Percentiles rank a stretch among this genome's conserved stretches.
Conservation (phyloP, 225 moss, liverwort and hornwort species). For the Bryum argenteum region DNA sequence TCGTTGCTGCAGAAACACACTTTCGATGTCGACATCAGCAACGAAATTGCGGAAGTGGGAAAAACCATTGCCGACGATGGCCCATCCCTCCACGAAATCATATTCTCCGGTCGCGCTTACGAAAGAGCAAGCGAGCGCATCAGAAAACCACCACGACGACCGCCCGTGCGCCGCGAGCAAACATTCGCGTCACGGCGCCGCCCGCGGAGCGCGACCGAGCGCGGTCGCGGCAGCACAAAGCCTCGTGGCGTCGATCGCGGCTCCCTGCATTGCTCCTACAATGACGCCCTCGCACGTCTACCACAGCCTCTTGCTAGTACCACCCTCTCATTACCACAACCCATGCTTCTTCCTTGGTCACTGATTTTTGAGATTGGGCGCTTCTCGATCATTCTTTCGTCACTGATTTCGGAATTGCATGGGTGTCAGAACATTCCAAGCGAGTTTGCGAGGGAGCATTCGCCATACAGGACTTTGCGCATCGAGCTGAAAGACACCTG, state of each 20-base stretch:
- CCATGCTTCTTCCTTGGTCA: background rate
- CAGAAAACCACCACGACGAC: background rate
- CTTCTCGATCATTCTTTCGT: slow-evolving; percentile 7
- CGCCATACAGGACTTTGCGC: too few species aligned
- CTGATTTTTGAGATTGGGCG: too few species aligned
- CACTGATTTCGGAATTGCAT: too few species aligned
- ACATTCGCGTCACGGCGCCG: slow-evolving; percentile 35
- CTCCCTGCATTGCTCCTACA: slow-evolving; percentile 28
- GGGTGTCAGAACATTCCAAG: too few species aligned
- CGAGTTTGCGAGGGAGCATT: too few species aligned
- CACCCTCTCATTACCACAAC: background rate
- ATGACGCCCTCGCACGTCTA: slow-evolving; percentile 59
- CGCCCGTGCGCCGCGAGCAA: slow-evolving; percentile 23
- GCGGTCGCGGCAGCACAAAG: slow-evolving; percentile 21
- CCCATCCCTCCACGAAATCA: slow-evolving; percentile 31
- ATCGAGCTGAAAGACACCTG: slow-evolving; percentile 32
- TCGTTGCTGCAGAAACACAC: background rate
- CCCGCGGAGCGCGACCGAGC: slow-evolving; percentile 29
- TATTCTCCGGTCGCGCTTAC: background rate
- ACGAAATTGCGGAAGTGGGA: slow-evolving; percentile 1
- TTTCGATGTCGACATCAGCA: background rate
- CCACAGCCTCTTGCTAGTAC: slow-evolving; percentile 51
- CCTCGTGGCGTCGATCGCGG: background rate
- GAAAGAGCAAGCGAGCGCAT: slow-evolving; percentile 1
- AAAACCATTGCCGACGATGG: background rate